Evolutionary conservation across 768 basidiomycete species (phyloP).

Genomic region (Russula brevipes): DNA sequence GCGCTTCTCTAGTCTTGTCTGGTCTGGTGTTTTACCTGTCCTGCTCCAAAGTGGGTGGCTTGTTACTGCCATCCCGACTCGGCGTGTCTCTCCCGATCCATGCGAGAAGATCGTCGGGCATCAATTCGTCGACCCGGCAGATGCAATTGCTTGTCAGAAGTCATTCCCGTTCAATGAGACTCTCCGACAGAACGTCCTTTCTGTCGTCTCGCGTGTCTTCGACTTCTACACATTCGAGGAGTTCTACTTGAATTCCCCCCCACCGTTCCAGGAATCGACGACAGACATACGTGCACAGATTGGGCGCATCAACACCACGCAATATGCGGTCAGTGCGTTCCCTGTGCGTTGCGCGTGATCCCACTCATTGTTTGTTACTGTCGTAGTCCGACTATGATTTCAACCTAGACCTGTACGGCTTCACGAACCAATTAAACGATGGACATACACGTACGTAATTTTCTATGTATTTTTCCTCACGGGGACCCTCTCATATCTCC

Average conservation of each 20-base stretch:
- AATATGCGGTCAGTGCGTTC: conserved; percentile 37
- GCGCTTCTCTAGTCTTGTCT: no score
- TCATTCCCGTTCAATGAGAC: conserved; percentile 40
- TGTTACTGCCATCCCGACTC: no score
- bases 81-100: conserved; percentile 28
- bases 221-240: conserved; percentile 41
- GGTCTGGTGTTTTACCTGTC: no score
- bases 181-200: conserved; percentile 36
- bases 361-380: background rate
- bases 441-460: conserved; percentile 63
- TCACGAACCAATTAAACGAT: conserved; percentile 54
- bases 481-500: background rate
- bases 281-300: conserved; percentile 48
- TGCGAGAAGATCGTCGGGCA: conserved; percentile 36
- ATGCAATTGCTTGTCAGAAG: conserved; percentile 43
- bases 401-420: conserved; percentile 51
- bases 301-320: conserved; percentile 43
- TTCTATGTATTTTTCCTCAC: background rate
- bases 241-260: conserved; percentile 35
- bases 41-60: no score
- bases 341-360: no score
- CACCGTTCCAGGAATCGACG: conserved; percentile 45
- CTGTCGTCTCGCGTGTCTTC: conserved; percentile 33
- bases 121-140: conserved; percentile 44
- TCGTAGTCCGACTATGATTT: conserved; percentile 62